A percentile compares a stretch with the other conserved stretches of the same genome.
Evolutionary conservation across 2,329 filamentous ascomycete genomes (phyloP).

Genomic region (Fonsecaea nubica): DNA sequence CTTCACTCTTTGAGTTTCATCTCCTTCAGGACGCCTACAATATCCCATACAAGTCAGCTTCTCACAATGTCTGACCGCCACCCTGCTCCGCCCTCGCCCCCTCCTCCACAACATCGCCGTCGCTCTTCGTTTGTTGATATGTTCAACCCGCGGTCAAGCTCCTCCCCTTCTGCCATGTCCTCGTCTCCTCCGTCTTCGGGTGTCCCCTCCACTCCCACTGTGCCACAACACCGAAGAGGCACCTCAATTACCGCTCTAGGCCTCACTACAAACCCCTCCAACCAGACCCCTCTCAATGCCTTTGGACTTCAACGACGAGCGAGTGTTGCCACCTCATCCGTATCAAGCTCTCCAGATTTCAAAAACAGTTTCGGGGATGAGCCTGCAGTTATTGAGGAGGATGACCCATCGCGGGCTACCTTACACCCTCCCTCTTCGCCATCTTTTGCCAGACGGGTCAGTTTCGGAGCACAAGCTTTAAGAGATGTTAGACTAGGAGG

Average conservation of each 20-base stretch:
- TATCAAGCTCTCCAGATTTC: slow-evolving; percentile 50
- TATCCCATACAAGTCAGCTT: slow-evolving; percentile 5
- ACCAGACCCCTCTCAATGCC: slow-evolving; percentile 60
- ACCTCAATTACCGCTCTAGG: slow-evolving; percentile 74
- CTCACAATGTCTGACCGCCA: slow-evolving; percentile 52
- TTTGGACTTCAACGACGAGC: slow-evolving; percentile 62
- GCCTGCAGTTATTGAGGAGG: slow-evolving; percentile 67
- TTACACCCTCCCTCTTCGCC: slow-evolving; percentile 72
- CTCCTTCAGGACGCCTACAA: not conserved
- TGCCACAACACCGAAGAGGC: slow-evolving; percentile 66
- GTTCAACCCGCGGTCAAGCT: slow-evolving; percentile 56
- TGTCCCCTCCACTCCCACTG: slow-evolving; percentile 52
- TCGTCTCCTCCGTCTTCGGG: slow-evolving; percentile 54
- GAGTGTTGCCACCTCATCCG: slow-evolving; percentile 70
- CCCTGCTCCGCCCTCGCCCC: slow-evolving; percentile 45
- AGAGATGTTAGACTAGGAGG: slow-evolving; percentile 69
- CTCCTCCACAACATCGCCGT: slow-evolving; percentile 48
- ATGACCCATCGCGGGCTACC: slow-evolving; percentile 69
- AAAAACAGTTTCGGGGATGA: slow-evolving; percentile 45
- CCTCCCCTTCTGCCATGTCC: slow-evolving; percentile 45
- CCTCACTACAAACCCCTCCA: slow-evolving; percentile 69
- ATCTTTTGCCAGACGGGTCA: slow-evolving; percentile 79
- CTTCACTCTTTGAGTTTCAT: slow-evolving; percentile 7
- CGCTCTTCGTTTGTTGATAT: slow-evolving; percentile 56
- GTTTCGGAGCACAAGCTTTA: slow-evolving; percentile 83